Evolutionary conservation across 148 eudicot species (phyloP).

Genomic region (Nepenthes mirabilis): DNA sequence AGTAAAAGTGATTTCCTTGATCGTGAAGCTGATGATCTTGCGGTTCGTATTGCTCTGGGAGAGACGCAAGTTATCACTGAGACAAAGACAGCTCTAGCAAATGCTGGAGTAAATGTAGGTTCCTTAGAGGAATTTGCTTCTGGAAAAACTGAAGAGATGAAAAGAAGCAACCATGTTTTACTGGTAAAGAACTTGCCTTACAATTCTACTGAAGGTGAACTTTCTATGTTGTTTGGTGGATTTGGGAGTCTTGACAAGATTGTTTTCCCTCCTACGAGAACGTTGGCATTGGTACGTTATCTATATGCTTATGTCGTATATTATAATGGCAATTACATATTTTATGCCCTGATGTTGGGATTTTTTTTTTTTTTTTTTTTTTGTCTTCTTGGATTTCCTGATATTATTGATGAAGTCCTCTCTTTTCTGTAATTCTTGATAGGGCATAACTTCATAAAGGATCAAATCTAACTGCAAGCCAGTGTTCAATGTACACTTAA

Average conservation of each 20-base stretch:
- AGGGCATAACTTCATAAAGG: too few relatives aligned
- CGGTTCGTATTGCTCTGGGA: constrained; percentile 82
- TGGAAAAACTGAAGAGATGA: constrained; percentile 35
- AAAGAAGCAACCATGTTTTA: constrained; percentile 82
- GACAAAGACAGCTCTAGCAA: constrained; percentile 79
- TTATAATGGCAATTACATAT: too few relatives aligned
- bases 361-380: too few relatives aligned
- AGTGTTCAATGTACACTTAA: too few relatives aligned
- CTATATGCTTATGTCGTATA: neutral
- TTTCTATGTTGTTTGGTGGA: constrained; percentile 69
- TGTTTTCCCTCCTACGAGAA: constrained; percentile 83
- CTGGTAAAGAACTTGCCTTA: constrained; percentile 89
- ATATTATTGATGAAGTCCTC: too few relatives aligned
- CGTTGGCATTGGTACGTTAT: constrained; percentile 72
- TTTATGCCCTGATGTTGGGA: too few relatives aligned
- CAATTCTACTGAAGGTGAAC: constrained; percentile 68
- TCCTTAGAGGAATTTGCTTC: constrained; percentile 65
- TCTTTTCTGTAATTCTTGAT: too few relatives aligned
- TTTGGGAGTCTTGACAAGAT: constrained; percentile 84
- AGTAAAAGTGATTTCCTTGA: constrained; percentile 78
- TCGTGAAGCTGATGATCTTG: constrained; percentile 78
- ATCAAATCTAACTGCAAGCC: too few relatives aligned
- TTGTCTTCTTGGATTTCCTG: too few relatives aligned
- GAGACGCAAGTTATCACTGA: constrained; percentile 91
- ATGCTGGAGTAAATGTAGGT: constrained; percentile 70